These are phyloP conservation scores for Cladosporium sp. DNA, from an alignment of 2,329 filamentous ascomycete genomes.

Conservation along the genomic window DNA sequence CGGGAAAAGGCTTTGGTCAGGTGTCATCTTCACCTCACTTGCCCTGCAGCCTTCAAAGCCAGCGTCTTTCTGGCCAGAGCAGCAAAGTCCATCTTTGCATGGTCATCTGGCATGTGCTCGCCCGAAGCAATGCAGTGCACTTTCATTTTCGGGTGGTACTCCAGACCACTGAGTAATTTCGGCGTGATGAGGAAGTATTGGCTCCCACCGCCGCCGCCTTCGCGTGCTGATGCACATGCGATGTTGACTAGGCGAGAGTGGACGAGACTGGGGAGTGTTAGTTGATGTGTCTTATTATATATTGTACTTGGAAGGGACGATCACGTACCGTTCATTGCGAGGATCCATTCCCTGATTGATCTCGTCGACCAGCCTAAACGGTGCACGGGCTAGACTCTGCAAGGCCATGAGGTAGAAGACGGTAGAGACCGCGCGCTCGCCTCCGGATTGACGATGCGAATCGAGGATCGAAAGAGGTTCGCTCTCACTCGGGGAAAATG, in stretches of 20 bases:
- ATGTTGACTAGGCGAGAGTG: conserved; percentile 98
- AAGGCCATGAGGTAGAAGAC: conserved; percentile 99
- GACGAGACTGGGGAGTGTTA: conserved; percentile 57
- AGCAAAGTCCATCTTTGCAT: conserved; percentile 38
- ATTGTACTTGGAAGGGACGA: too few species aligned
- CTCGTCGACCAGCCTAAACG: conserved; percentile 97
- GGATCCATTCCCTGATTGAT: conserved; percentile 99
- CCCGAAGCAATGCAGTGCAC: conserved; percentile 92
- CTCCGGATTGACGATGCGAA: conserved; percentile 90
- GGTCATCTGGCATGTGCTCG: conserved; percentile 52
- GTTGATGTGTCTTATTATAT: neutral
- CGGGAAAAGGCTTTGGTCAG: too few species aligned
- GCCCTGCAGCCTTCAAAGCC: conserved; percentile 16
- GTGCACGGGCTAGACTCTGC: conserved; percentile 86
- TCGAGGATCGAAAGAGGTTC: conserved; percentile 82
- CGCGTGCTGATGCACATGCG: conserved; percentile 61
- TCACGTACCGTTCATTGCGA: conserved; percentile 73
- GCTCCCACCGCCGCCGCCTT: conserved; percentile 11
- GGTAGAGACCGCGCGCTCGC: conserved; percentile 91
- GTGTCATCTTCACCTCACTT: neutral
- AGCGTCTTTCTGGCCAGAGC: conserved; percentile 33
- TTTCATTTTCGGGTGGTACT: conserved; percentile 87
- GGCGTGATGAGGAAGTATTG: conserved; percentile 98
- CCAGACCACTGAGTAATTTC: conserved; percentile 80
- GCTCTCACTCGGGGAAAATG: conserved; percentile 54